These are phyloP conservation scores for Withania somnifera DNA, from an alignment of 305 asterid genomes.

Conservation along the genomic window DNA sequence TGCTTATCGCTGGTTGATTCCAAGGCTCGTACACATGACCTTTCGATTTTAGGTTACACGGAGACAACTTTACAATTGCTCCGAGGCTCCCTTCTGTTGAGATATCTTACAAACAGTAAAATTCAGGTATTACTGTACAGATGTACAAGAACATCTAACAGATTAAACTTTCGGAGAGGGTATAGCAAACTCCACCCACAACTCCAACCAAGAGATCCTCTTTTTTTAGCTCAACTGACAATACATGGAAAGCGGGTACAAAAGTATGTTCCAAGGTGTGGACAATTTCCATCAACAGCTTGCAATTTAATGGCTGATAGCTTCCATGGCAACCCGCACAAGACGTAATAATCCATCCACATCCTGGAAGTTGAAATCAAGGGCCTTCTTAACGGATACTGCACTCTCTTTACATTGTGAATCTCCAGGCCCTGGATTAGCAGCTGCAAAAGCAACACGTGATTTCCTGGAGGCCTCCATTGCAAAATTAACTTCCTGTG, in stretches of 20 bases:
- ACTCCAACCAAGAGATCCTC: background rate
- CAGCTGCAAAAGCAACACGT: constrained; percentile 53
- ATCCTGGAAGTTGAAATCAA: constrained; percentile 88
- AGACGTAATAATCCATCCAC: constrained; percentile 70
- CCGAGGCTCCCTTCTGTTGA: background rate
- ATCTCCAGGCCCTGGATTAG: constrained; percentile 49
- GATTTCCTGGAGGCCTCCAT: constrained; percentile 97
- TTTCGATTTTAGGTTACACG: background rate
- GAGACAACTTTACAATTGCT: background rate
- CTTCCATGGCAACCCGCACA: constrained; percentile 80
- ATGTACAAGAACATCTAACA: background rate
- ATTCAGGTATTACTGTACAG: constrained; percentile 12
- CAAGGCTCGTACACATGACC: background rate
- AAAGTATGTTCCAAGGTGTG: constrained; percentile 12
- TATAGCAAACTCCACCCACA: background rate
- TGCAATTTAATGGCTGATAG: constrained; percentile 38
- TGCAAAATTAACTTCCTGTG: constrained; percentile 67
- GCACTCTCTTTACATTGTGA: constrained; percentile 43
- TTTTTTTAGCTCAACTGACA: background rate
- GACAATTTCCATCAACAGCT: constrained; percentile 8
- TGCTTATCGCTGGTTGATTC: background rate
- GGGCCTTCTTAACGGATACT: constrained; percentile 56
- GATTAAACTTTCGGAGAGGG: background rate
- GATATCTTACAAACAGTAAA: constrained; percentile 7
- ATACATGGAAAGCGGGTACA: background rate